Percentiles rank a stretch among this genome's conserved stretches.
These are phyloP conservation scores for Saturnispora quitensis DNA, from an alignment of 805 yeast species.

Conservation along the genomic window DNA sequence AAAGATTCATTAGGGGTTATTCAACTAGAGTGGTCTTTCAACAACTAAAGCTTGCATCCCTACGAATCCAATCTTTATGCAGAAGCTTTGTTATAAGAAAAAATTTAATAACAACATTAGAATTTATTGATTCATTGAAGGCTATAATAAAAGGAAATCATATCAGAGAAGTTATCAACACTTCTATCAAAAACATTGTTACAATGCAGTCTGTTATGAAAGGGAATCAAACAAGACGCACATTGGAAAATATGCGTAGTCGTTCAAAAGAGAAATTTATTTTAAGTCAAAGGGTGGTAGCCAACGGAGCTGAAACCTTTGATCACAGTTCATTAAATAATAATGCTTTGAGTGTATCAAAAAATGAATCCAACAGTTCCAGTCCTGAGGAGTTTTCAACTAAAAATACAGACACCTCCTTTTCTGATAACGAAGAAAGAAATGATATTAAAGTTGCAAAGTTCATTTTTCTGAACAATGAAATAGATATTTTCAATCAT, in stretches of 20 bases:
- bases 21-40: conserved; percentile 52
- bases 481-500: neutral
- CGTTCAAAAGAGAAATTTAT: conserved; percentile 55
- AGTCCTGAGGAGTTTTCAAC: neutral
- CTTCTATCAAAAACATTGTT: conserved; percentile 29
- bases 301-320: neutral
- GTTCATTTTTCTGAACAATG: neutral
- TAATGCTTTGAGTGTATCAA: neutral
- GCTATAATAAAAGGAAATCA: conserved; percentile 48
- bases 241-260: conserved; percentile 67
- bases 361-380: neutral
- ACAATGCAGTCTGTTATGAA: conserved; percentile 38
- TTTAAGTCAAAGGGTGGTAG: conserved; percentile 16
- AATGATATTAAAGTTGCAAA: neutral
- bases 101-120: conserved; percentile 31
- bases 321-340: neutral
- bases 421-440: neutral
- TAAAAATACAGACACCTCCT: neutral
- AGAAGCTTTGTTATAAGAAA: conserved; percentile 55
- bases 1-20: conserved; percentile 64
- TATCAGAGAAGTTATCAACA: conserved; percentile 33
- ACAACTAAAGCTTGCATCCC: conserved; percentile 43
- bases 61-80: conserved; percentile 47
- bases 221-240: conserved; percentile 45
- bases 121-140: conserved; percentile 41